These are phyloP conservation scores for Rosa multiflora DNA, from an alignment of 306 rosid genomes.

Conservation along the genomic window DNA sequence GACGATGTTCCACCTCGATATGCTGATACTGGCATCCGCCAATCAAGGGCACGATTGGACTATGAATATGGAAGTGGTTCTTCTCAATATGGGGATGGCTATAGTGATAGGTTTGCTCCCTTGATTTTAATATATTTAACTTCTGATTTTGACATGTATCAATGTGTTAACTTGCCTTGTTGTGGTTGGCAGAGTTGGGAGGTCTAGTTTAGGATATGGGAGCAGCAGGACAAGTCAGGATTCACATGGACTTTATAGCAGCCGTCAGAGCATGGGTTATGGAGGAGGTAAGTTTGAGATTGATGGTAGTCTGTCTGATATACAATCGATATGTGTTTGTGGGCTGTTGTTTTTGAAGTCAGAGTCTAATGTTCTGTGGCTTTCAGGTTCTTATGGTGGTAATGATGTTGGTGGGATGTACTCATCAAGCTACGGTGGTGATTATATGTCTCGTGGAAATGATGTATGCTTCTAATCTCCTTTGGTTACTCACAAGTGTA, in stretches of 20 bases:
- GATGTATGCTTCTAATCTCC: constrained; percentile 56
- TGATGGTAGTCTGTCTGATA: not conserved
- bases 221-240: constrained; percentile 75
- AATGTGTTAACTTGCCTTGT: constrained; percentile 11
- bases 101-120: constrained; percentile 69
- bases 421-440: constrained; percentile 84
- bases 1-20: constrained; percentile 79
- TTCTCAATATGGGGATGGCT: constrained; percentile 77
- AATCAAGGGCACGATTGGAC: constrained; percentile 82
- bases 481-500: not conserved
- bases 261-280: constrained; percentile 62
- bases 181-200: constrained; percentile 56
- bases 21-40: constrained; percentile 70
- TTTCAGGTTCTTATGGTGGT: constrained; percentile 70
- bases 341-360: not conserved
- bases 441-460: constrained; percentile 70
- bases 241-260: constrained; percentile 66
- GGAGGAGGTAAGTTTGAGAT: constrained; percentile 49
- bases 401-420: constrained; percentile 69
- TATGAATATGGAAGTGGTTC: constrained; percentile 75
- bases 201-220: constrained; percentile 71
- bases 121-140: constrained; percentile 6
- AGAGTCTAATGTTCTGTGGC: constrained; percentile 1
- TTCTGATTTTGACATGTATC: not conserved
- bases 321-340: not conserved